Evolutionary conservation across 176 grass and related monocot species (phyloP).

Genomic region (Pharus latifolius): DNA sequence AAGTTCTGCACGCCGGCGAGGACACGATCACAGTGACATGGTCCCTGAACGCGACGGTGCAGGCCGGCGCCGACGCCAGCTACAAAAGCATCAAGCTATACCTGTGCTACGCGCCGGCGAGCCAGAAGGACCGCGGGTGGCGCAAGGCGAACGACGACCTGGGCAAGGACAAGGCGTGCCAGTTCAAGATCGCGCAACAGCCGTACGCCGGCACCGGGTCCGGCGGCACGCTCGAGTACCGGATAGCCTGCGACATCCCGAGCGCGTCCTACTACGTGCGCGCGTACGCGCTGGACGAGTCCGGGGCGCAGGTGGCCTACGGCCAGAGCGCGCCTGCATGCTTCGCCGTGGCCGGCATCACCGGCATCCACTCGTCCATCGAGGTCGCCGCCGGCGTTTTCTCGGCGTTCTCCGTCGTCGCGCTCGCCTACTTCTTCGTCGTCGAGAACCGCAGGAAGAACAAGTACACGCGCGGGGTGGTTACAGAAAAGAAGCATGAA

Average conservation of each 20-base stretch:
- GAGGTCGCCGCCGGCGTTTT: constrained; percentile 72
- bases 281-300: constrained; percentile 49
- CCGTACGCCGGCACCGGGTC: constrained; percentile 6
- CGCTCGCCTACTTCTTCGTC: constrained; percentile 73
- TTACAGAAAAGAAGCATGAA: no score
- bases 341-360: constrained; percentile 56
- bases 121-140: constrained; percentile 75
- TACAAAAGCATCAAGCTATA: constrained; percentile 62
- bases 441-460: constrained; percentile 66
- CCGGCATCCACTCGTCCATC: constrained; percentile 42
- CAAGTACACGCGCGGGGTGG: constrained; percentile 7
- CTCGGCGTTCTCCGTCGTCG: constrained; percentile 60
- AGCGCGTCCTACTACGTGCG: constrained; percentile 59
- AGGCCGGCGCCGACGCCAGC: background rate
- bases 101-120: constrained; percentile 78
- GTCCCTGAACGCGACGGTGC: constrained; percentile 18
- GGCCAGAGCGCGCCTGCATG: constrained; percentile 48
- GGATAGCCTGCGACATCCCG: constrained; percentile 38
- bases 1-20: constrained; percentile 59
- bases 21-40: constrained; percentile 51
- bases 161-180: constrained; percentile 94
- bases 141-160: constrained; percentile 48
- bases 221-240: constrained; percentile 19
- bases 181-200: constrained; percentile 50
- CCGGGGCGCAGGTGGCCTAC: constrained; percentile 48